These are phyloP conservation scores for Chenopodium album DNA, from an alignment of 148 eudicot species.

Conservation along the genomic window DNA sequence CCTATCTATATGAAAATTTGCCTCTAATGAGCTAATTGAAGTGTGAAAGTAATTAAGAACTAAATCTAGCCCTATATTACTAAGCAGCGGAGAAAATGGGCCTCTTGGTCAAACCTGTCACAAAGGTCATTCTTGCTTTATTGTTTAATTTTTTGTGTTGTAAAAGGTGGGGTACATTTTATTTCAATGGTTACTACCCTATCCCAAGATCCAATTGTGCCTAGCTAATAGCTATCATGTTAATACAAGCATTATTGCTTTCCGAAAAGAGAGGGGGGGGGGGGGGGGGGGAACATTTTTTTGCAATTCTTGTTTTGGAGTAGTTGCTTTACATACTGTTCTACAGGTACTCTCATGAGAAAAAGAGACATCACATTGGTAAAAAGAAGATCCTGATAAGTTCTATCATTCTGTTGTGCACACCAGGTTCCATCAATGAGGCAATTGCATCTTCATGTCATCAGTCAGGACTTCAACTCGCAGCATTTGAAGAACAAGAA, in stretches of 20 bases:
- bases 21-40: not conserved
- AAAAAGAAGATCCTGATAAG: not conserved
- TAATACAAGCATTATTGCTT: not conserved
- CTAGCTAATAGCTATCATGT: not conserved
- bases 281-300: not conserved
- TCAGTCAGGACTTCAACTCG: constrained; percentile 92
- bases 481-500: constrained; percentile 79
- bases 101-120: too few species aligned
- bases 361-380: not conserved
- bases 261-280: not conserved
- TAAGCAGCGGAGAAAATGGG: too few species aligned
- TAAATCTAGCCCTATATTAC: too few species aligned
- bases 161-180: not conserved
- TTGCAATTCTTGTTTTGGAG: not conserved
- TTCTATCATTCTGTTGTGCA: constrained; percentile 4
- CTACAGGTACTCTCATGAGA: not conserved
- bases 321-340: not conserved
- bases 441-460: constrained; percentile 87
- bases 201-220: not conserved
- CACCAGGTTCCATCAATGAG: constrained; percentile 87
- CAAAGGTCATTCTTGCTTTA: too few species aligned
- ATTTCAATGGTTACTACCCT: not conserved
- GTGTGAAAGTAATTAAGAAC: not conserved
- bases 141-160: not conserved
- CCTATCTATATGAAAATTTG: not conserved